A percentile compares a stretch with the other conserved stretches of the same genome.
Evolutionary conservation across 2,329 filamentous ascomycete species (phyloP).

Genomic region (Cladosporium austrohemisphaericum): DNA sequence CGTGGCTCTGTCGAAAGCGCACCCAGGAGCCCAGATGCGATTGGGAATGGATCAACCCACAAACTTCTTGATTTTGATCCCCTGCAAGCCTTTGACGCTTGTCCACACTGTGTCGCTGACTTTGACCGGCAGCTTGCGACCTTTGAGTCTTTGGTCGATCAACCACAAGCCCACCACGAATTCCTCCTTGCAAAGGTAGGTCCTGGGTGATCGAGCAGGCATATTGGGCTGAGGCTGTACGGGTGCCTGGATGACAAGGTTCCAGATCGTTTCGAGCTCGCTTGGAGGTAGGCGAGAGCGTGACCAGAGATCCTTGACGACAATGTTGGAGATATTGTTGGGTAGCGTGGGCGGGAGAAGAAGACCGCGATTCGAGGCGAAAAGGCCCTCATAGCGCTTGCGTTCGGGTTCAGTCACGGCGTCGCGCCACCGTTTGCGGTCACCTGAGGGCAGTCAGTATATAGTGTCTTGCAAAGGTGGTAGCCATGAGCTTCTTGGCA

Average conservation of each 20-base stretch:
- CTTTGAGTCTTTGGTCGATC: constrained; percentile 74
- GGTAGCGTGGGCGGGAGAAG: constrained; percentile 24
- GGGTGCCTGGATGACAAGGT: constrained; percentile 52
- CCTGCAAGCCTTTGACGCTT: constrained; percentile 52
- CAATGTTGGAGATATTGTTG: constrained; percentile 58
- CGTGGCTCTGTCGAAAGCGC: not conserved
- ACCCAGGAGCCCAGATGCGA: not conserved
- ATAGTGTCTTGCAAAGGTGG: too few relatives aligned
- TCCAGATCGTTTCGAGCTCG: constrained; percentile 73
- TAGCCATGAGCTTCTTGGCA: not conserved
- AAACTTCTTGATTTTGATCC: constrained; percentile 31
- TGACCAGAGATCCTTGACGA: constrained; percentile 72
- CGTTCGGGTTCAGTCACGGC: constrained; percentile 67
- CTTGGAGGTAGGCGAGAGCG: constrained; percentile 64
- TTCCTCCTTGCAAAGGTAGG: constrained; percentile 58
- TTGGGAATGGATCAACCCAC: constrained; percentile 2
- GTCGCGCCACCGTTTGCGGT: constrained; percentile 72
- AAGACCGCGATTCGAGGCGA: constrained; percentile 73
- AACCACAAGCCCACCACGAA: constrained; percentile 84
- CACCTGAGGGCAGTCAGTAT: constrained; percentile 32
- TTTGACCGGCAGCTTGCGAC: constrained; percentile 68
- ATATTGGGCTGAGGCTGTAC: constrained; percentile 40
- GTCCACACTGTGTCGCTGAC: constrained; percentile 74
- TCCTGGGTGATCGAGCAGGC: constrained; percentile 41
- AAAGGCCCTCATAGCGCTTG: constrained; percentile 79